Evolutionary conservation across 805 yeast species (phyloP), one percentile per base, ranked within the genome.

Genomic region (Myxozyma melibiosi): DNA sequence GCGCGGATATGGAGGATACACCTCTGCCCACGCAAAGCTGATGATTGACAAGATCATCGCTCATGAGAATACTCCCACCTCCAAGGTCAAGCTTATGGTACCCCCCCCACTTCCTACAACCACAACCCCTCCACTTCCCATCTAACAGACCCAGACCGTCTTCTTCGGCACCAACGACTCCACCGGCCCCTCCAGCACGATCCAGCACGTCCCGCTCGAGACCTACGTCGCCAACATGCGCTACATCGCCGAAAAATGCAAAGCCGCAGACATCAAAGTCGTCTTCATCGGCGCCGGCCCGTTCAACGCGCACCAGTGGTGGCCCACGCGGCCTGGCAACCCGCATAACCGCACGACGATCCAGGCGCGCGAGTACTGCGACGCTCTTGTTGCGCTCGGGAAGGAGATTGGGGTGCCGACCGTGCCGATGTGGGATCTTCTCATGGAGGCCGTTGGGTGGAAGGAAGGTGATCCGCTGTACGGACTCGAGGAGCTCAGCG

Each of bases 141-240:
- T 14, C 40, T 45, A 24, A 45, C 18, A 22, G 30, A 9, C 3
- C 11, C 75, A 83, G 57, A 81, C 84, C 9, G 73, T 90, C 1
- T 90, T 86, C 68, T 83, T 88, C 65, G 97, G 97, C 3, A 80
- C 96, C 13, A 90, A 90, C 67, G 97, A 90, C 69, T 77, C 86
- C 0, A 77, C 80, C 2, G 62, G 73, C 7, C 74, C 68, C 0
- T 16, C 43, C 5, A 78, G 78, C 3, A 51, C 52, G 11, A 66
- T 68, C 3, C 83, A 80, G 62, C 71, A 72, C 22, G 88, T 88
- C 9, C 80, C 81, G 1, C 18, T 85, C 2, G 78, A 70, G 0
- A 73, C 78, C 55, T 88, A 72, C 67, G 55, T 70, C 20, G 71
- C 68, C 14, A 90, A 90, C 66, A 73, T 80, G 59, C 65, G 62